A percentile compares a stretch with the other conserved stretches of the same genome.
These are phyloP conservation scores for Crithidia thermophila DNA, from an alignment of 208 protist genomes.

Conservation along the genomic window DNA sequence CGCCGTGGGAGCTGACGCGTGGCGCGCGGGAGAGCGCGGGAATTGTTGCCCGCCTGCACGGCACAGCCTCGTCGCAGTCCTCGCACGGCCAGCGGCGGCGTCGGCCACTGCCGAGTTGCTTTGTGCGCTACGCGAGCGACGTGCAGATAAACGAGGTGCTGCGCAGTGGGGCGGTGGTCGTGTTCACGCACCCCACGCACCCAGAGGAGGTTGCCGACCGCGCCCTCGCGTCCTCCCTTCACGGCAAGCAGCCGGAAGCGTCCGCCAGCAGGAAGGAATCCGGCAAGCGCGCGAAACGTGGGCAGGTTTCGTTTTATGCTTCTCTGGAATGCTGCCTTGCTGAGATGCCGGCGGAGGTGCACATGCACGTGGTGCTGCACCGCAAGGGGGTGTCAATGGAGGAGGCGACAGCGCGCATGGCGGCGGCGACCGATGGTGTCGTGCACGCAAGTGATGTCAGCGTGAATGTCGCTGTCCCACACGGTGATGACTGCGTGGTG, in stretches of 20 bases:
- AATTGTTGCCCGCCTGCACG: constrained; percentile 17
- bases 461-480: constrained; percentile 10
- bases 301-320: constrained; percentile 3
- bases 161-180: constrained; percentile 61
- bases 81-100: constrained; percentile 10
- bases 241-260: background rate
- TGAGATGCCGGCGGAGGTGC: constrained; percentile 10
- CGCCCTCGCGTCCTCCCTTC: background rate
- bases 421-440: constrained; percentile 34
- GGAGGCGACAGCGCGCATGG: constrained; percentile 34
- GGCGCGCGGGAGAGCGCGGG: constrained; percentile 25
- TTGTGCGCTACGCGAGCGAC: constrained; percentile 48
- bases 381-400: constrained; percentile 45
- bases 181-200: constrained; percentile 55
- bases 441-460: constrained; percentile 11
- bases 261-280: background rate
- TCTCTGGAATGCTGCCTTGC: constrained; percentile 20
- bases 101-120: constrained; percentile 21
- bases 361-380: constrained; percentile 76
- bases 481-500: constrained; percentile 43
- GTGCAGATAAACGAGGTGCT: constrained; percentile 75
- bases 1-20: constrained; percentile 18
- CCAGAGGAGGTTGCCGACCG: constrained; percentile 25
- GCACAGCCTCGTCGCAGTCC: background rate
- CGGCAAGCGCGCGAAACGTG: background rate